Base-by-base conservation (phyloP, 495 filamentous ascomycete species). In the Podospora fimiseda region DNA sequence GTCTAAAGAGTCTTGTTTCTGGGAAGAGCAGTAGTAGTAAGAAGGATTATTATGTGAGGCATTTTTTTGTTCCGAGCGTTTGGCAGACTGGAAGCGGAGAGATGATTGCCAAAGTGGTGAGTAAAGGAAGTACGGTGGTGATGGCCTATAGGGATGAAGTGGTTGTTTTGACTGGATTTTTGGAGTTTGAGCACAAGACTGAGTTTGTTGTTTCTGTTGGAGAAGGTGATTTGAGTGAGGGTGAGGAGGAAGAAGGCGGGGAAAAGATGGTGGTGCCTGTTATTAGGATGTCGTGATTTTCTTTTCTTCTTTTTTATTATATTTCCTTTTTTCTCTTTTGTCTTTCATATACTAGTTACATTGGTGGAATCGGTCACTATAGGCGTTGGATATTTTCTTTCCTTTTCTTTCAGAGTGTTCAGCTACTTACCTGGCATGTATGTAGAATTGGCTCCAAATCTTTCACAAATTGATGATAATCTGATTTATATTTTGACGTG, bases 111-210 rank as follows among this genome's bases (percentile, higher is more conserved):
- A 22, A 33, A 38, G 55, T 62, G 9, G 57, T 60, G 21, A 49
- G 18, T 3, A 60, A 60, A 21, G 42, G 42, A 48, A 53, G 22
- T 11, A 44, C 46, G 33, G 45, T 62, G 36, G 60, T 50, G 13
- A 50, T 63, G 44, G 60, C 37, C 18, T 51, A 57, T 20, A 41
- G 53, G 0, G 53, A 62, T 18, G 53, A 59, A 46, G 36, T 62
- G 20, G 60, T 53, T 13, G 52, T 62, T 42, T 20, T 62, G n/a
- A 57, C 55, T 30, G 50, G 57, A 16, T 62, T 62, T 37, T 27
- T 62, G 50, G 60, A 62, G 47, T 58, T 62, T 55, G 51, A 62
- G 39, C 50, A 60, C 9, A 60, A 51, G 43, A 54, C 48, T 23
- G 16, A 9, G 38, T 60, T 60, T 53, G 57, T 20, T n/a, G 47